A percentile compares a stretch with the other conserved stretches of the same genome.
Conservation (phyloP, 106 monocot species). For the Dactylorhiza incarnata region DNA sequence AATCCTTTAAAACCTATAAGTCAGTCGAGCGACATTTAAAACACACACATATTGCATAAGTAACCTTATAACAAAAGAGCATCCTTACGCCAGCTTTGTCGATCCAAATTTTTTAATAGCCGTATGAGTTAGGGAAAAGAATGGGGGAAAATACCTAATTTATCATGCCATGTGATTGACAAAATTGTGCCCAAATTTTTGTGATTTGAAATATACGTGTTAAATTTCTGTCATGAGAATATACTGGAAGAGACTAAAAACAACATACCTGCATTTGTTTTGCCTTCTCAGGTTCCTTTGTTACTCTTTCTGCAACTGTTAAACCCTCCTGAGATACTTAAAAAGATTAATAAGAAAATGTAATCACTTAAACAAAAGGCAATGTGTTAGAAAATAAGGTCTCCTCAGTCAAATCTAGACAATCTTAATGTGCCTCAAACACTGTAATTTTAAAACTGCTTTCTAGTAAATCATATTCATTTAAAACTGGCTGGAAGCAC, state of each 20-base stretch:
- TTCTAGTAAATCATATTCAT: background rate
- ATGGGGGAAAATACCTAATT: background rate
- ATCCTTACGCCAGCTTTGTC: background rate
- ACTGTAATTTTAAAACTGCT: background rate
- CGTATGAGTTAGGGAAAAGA: background rate
- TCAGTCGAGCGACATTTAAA: no score
- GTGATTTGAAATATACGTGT: background rate
- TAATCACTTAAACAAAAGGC: background rate
- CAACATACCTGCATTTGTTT: constrained; percentile 66
- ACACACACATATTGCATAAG: background rate
- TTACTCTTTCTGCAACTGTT: constrained; percentile 60
- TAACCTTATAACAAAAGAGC: background rate
- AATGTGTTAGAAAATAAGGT: background rate
- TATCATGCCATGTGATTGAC: background rate
- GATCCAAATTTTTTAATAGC: background rate
- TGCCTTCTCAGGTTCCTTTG: constrained; percentile 73
- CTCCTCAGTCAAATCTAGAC: background rate
- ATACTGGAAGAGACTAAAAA: background rate
- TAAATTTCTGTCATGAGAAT: background rate
- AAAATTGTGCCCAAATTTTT: background rate
- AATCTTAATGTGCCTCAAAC: background rate
- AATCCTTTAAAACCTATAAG: no score
- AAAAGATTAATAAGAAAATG: background rate
- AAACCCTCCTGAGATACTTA: constrained; percentile 54
- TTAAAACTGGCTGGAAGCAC: background rate